Base-by-base conservation (phyloP, 805 yeast genomes). In the Yarrowia divulgata region DNA sequence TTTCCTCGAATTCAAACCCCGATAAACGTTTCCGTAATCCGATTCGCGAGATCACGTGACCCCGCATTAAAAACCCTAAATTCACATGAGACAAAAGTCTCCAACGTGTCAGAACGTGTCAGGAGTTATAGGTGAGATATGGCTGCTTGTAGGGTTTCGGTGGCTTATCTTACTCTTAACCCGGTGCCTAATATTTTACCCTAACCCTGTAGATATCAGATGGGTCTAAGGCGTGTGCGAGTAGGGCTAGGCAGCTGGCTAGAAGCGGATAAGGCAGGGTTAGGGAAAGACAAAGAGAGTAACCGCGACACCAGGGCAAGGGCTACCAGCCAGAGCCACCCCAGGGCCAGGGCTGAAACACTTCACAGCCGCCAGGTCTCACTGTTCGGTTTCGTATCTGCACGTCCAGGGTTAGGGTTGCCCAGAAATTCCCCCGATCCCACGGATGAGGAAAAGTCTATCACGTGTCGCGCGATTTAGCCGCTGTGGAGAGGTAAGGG, bases 381-480 rank as follows among this genome's bases (percentile, higher is more conserved):
- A 8, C 32, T 12, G 32, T 18, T 45, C 10, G 16, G 32, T 18
- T 29, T 49, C 55, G 55, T 49, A 32, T 50, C 14, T 34, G 57
- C 57, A 50, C 4, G 18, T 9, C 23, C 16, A n/a, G 42, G 57
- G 57, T 50, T 50, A 50, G 57, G 57, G 57, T 34, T n/a, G 23
- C 16, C 29, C 29, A 23, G 29, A 9, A 3, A 1, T 23, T 23
- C 12, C 8, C 12, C 6, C 29, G 40, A 50, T n/a, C 42, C 42
- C 13, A 23, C 55, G 29, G 12, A 34, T 34, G 57, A 42, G 40
- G 29, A 18, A 50, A 34, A 50, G 57, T 50, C 57, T 50, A 50
- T 49, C 54, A 50, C 57, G 57, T 50, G 32, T 37, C 32, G 58
- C 43, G 58, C 42, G 58, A 37, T 37, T 54, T 54, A 54, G 40